phyloP scores from a whole-genome alignment of 768 basidiomycete genomes.

The Hericium coralloides region DNA sequence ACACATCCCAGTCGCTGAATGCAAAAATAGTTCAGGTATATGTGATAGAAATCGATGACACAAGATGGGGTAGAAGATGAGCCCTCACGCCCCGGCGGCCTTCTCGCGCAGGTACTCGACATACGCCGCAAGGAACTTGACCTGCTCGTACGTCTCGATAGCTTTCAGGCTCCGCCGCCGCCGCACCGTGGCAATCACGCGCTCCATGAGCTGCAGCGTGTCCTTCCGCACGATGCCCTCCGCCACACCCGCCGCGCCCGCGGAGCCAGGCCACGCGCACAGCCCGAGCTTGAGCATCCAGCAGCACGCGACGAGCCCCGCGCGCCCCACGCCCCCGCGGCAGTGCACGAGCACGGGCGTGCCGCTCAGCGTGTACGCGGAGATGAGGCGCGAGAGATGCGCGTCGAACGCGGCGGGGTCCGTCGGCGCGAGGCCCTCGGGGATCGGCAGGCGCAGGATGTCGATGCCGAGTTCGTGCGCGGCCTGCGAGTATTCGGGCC shows the following conservation, averaged over 20 bases:
- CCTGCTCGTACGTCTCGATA: slow-evolving; percentile 92
- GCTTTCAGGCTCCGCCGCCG: slow-evolving; percentile 79
- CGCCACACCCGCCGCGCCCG: not conserved
- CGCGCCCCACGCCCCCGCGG: slow-evolving; percentile 89
- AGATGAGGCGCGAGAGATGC: slow-evolving; percentile 56
- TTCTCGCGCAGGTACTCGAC: slow-evolving; percentile 45
- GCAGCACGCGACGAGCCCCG: slow-evolving; percentile 85
- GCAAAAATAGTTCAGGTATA: no score
- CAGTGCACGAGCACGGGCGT: slow-evolving; percentile 78
- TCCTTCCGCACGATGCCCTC: slow-evolving; percentile 27
- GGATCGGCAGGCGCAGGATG: slow-evolving; percentile 80
- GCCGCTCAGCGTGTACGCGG: slow-evolving; percentile 65
- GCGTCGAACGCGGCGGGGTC: slow-evolving; percentile 50
- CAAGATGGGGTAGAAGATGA: no score
- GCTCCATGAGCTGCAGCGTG: slow-evolving; percentile 61
- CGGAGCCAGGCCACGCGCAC: slow-evolving; percentile 53
- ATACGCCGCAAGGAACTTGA: slow-evolving; percentile 71
- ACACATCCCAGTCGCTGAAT: no score
- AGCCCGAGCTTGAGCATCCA: slow-evolving; percentile 91
- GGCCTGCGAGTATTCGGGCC: slow-evolving; percentile 61
- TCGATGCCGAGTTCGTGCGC: slow-evolving; percentile 65
- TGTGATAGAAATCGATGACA: no score
- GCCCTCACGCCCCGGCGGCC: not conserved
- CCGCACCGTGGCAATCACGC: slow-evolving; percentile 64
- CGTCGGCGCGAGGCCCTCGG: slow-evolving; percentile 80